These are phyloP conservation scores for Sarocladiaceae sp. DNA, from an alignment of 2,329 filamentous ascomycete genomes.

Conservation along the genomic window DNA sequence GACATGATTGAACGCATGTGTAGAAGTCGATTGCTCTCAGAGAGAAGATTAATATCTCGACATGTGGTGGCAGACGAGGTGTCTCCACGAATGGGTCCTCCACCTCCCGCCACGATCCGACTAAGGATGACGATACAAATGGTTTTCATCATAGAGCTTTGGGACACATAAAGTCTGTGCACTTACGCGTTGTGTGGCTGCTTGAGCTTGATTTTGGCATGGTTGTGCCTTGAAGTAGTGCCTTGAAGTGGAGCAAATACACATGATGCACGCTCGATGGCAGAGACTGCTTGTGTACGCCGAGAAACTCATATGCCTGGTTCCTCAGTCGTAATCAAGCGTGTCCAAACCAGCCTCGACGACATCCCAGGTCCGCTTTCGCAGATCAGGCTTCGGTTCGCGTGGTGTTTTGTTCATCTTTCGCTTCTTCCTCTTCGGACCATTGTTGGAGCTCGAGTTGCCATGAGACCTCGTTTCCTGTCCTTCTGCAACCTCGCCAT, in stretches of 20 bases:
- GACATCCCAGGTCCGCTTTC: conserved; percentile 64
- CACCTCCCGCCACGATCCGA: conserved; percentile 49
- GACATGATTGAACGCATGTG: too few relatives aligned
- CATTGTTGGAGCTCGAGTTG: background rate
- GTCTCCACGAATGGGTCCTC: conserved; percentile 25
- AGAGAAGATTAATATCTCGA: conserved; percentile 54
- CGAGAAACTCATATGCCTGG: background rate
- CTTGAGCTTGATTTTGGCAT: background rate
- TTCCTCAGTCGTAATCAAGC: conserved; percentile 55
- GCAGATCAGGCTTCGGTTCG: conserved; percentile 55
- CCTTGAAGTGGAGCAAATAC: too few relatives aligned
- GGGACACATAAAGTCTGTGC: background rate
- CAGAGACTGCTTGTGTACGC: too few relatives aligned
- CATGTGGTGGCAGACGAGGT: conserved; percentile 32
- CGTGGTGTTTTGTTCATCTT: conserved; percentile 32
- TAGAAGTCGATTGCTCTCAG: conserved; percentile 30
- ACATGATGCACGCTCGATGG: too few relatives aligned
- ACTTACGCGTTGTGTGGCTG: too few relatives aligned
- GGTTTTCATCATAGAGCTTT: conserved; percentile 73
- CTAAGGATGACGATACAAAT: conserved; percentile 96
- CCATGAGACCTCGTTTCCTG: conserved; percentile 18
- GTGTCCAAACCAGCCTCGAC: conserved; percentile 57
- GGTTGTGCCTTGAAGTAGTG: background rate
- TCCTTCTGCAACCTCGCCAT: conserved; percentile 14
- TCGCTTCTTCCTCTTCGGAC: conserved; percentile 32